These are phyloP conservation scores for Neofusicoccum sp. DNA, from an alignment of 2,329 filamentous ascomycete genomes.

Conservation along the genomic window DNA sequence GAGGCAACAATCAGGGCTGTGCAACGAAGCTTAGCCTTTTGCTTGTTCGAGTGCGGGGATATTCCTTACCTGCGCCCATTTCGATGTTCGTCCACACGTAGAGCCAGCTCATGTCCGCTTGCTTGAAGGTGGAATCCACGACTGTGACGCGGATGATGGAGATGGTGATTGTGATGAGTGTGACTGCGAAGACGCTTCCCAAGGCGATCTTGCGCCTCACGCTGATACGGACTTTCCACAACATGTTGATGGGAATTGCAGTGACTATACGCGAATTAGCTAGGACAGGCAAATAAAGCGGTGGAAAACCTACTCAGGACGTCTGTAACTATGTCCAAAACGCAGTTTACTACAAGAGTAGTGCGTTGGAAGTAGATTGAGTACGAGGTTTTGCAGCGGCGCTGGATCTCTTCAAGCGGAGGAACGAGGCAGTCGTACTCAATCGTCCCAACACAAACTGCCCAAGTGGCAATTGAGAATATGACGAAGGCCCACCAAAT, in stretches of 20 bases:
- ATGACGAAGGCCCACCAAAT: conserved; percentile 22
- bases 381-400: neutral
- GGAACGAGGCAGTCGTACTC: conserved; percentile 16
- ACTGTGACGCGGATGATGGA: conserved; percentile 21
- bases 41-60: no score
- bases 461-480: conserved; percentile 16
- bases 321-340: neutral
- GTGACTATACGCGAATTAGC: neutral
- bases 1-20: neutral
- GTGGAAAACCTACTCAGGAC: neutral
- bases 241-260: conserved; percentile 17
- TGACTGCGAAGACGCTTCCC: conserved; percentile 12
- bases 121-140: neutral
- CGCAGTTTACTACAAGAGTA: neutral
- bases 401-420: neutral
- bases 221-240: conserved; percentile 23
- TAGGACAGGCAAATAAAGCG: neutral
- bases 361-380: no score
- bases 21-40: neutral
- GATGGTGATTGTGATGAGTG: conserved; percentile 16
- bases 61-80: conserved; percentile 19
- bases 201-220: conserved; percentile 1
- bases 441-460: conserved; percentile 12
- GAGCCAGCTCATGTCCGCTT: conserved; percentile 22
- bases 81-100: conserved; percentile 25